Percentiles rank a stretch among this genome's conserved stretches.
These are phyloP conservation scores for Lasiodiplodia sp. DNA, from an alignment of 2,329 filamentous ascomycete species.

Conservation along the genomic window DNA sequence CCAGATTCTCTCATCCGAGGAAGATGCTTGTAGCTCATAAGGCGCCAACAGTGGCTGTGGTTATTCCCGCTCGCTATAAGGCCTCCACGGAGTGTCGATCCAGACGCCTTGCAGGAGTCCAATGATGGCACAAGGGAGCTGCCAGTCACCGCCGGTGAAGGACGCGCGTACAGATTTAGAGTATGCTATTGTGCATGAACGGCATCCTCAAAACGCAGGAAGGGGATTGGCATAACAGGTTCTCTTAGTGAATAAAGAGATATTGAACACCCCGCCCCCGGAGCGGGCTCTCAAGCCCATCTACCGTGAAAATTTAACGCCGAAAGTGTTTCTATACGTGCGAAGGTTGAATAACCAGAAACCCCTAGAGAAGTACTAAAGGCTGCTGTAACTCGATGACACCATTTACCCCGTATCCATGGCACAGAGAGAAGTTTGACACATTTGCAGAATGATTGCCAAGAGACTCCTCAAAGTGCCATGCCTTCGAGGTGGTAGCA, in stretches of 20 bases:
- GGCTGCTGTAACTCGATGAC: neutral
- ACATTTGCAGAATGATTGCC: no score
- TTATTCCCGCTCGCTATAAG: slow-evolving; percentile 1
- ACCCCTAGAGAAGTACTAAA: no score
- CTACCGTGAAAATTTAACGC: neutral
- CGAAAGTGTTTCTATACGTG: no score
- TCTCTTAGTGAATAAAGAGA: no score
- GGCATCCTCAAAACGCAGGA: neutral
- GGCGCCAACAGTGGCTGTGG: neutral
- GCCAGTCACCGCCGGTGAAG: neutral
- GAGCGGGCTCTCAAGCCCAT: neutral
- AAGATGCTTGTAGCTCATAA: neutral
- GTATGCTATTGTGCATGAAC: neutral
- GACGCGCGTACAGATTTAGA: neutral
- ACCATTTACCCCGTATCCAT: neutral
- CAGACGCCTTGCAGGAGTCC: neutral
- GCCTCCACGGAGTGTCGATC: neutral
- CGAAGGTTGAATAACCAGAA: no score
- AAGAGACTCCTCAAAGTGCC: no score
- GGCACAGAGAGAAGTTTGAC: neutral
- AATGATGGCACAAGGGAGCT: neutral
- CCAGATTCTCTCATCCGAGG: neutral
- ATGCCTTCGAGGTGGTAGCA: no score
- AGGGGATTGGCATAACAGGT: neutral
- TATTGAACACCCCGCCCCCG: no score